Percentiles rank a stretch among this genome's conserved stretches.
phyloP scores from a whole-genome alignment of 2,329 filamentous ascomycete species.

The Trichoderma pleuroti region DNA sequence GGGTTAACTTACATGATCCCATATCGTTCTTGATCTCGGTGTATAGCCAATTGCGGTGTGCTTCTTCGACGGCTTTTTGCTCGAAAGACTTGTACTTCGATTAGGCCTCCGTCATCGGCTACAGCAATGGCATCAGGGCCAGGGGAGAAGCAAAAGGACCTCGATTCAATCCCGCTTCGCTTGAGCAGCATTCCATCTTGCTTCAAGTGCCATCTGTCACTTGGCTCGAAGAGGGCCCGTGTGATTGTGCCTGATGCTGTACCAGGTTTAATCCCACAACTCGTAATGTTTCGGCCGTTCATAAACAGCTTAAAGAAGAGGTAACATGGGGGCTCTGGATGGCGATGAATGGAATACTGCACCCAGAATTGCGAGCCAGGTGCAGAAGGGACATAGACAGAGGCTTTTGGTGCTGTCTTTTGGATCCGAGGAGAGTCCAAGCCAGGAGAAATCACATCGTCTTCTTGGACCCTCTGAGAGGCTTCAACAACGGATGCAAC shows the following conservation, averaged over 20 bases:
- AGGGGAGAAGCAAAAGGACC: slow-evolving; percentile 3
- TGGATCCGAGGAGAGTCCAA: slow-evolving; percentile 10
- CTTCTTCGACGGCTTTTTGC: slow-evolving; percentile 46
- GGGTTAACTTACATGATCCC: slow-evolving; percentile 49
- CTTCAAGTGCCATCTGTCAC: slow-evolving; percentile 39
- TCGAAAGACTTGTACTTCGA: slow-evolving; percentile 32
- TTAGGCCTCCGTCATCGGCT: not conserved
- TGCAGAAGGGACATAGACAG: slow-evolving; percentile 55
- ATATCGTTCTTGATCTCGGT: slow-evolving; percentile 46
- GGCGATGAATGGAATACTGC: slow-evolving; percentile 42
- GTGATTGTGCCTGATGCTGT: slow-evolving; percentile 39
- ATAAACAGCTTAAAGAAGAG: slow-evolving; percentile 55
- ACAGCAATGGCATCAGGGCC: not conserved
- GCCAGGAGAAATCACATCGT: not conserved
- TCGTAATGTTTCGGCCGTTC: slow-evolving; percentile 50
- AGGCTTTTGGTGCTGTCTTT: slow-evolving; percentile 39
- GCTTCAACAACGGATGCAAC: slow-evolving; percentile 27
- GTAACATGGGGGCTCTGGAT: slow-evolving; percentile 35
- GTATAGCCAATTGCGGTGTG: slow-evolving; percentile 40
- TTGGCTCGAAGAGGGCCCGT: slow-evolving; percentile 48
- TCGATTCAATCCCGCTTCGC: slow-evolving; percentile 35
- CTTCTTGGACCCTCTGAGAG: not conserved
- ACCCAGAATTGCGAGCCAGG: slow-evolving; percentile 55
- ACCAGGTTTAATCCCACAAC: slow-evolving; percentile 48
- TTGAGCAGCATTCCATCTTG: slow-evolving; percentile 34